phyloP scores from a whole-genome alignment of 1,139 yeast genomes.

The Blastobotrys serpentis region DNA sequence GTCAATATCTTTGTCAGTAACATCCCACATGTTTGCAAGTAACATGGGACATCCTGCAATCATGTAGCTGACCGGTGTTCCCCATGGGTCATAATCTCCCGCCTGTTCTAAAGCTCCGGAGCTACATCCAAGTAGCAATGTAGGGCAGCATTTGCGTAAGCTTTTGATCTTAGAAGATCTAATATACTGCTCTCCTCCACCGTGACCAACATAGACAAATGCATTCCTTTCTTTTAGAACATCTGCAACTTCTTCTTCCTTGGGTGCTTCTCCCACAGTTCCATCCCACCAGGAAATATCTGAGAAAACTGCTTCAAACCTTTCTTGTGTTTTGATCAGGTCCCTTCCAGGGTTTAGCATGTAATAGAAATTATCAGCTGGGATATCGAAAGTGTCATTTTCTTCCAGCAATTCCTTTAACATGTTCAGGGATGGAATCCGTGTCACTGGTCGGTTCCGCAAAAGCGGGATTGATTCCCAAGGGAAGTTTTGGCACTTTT shows the following conservation, averaged over 20 bases:
- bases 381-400: constrained; percentile 20
- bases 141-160: constrained; percentile 55
- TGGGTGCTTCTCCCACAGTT: constrained; percentile 53
- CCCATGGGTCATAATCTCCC: constrained; percentile 69
- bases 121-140: constrained; percentile 85
- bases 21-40: constrained; percentile 92
- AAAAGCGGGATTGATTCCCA: constrained; percentile 81
- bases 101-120: constrained; percentile 67
- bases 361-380: constrained; percentile 46
- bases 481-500: constrained; percentile 65
- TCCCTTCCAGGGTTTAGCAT: constrained; percentile 84
- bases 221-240: constrained; percentile 48
- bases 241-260: constrained; percentile 48
- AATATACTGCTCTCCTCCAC: constrained; percentile 87
- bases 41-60: constrained; percentile 81
- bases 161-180: constrained; percentile 50
- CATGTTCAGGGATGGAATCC: constrained; percentile 67
- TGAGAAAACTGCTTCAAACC: constrained; percentile 51
- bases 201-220: constrained; percentile 89
- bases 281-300: constrained; percentile 54
- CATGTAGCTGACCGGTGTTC: constrained; percentile 73
- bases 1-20: constrained; percentile 93
- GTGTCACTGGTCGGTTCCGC: constrained; percentile 55
- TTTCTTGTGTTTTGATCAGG: constrained; percentile 61
- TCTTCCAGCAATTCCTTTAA: constrained; percentile 43